These are phyloP conservation scores for Fusarium sulawesiense DNA, from an alignment of 2,329 filamentous ascomycete species.

Conservation along the genomic window DNA sequence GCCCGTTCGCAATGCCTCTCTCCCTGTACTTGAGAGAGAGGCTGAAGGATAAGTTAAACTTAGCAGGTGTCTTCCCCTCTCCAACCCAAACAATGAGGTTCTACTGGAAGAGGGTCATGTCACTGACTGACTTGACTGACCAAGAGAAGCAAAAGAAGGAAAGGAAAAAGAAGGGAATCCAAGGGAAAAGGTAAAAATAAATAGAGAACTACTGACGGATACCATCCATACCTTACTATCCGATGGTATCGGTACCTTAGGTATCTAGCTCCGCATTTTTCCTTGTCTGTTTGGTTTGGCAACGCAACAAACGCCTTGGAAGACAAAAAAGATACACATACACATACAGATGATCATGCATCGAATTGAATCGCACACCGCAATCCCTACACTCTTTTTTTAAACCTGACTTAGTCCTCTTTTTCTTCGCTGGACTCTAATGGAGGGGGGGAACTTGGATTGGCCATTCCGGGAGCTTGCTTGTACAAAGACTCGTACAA, in stretches of 20 bases:
- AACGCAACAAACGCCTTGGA: background rate
- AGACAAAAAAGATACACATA: constrained; percentile 7
- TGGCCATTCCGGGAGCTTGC: constrained; percentile 21
- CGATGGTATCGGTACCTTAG: background rate
- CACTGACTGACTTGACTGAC: constrained; percentile 31
- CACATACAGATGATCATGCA: constrained; percentile 11
- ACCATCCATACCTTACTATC: background rate
- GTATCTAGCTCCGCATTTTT: constrained; percentile 37
- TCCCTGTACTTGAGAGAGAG: constrained; percentile 30
- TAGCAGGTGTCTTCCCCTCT: constrained; percentile 32
- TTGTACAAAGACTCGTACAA: constrained; percentile 17
- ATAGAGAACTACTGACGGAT: constrained; percentile 6
- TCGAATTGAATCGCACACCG: constrained; percentile 35
- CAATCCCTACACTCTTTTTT: constrained; percentile 10
- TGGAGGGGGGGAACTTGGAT: constrained; percentile 19
- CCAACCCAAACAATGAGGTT: constrained; percentile 32
- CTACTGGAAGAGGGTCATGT: constrained; percentile 31
- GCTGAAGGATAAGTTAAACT: constrained; percentile 1
- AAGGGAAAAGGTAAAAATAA: constrained; percentile 24
- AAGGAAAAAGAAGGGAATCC: constrained; percentile 4
- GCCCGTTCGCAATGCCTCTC: constrained; percentile 34
- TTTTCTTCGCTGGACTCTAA: constrained; percentile 14
- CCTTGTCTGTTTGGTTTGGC: constrained; percentile 6
- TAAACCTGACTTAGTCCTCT: background rate
- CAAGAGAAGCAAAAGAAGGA: constrained; percentile 30